Base-by-base conservation (phyloP, 192 early-diverging fungal species). In the Jimgerdemannia lactiflua region DNA sequence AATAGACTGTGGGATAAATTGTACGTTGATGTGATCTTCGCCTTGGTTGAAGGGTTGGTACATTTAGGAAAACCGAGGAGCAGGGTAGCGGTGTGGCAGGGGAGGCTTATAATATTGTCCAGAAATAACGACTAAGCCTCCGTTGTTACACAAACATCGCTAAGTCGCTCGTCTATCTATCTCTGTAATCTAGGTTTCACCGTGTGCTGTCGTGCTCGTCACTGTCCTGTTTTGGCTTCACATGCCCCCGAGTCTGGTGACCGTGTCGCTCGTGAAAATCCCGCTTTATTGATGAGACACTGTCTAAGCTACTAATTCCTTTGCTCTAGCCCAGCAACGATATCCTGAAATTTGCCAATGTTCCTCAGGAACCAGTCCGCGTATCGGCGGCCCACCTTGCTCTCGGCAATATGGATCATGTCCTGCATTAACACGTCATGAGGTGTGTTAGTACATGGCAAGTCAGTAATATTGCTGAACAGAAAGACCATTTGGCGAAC, bases 341-440 rank as follows among this genome's bases (percentile, higher is more conserved):
- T 82, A 78, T 87, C 94, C 71, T 95, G 92, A 79, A 96, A 93
- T 86, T 95, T 96, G 84, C 93, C 95, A 74, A 95, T 93, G 84
- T 99, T 92, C 73, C 96, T 91, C 79, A 97, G 92, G 78, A 97
- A 97, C 94, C 95, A 99, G 76, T 99, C 97, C 44, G 91, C 96
- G 81, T 95, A 95, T 73, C 94, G 90, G 64, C 95, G 91, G 41
- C 94, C 95, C n/a, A 94, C 90, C 80, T 97, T 95, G 85, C 89
- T 92, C 85, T 99, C 97, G 9, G 93, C 91, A 85, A 99, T 94
- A 83, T 95, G 92, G 81, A 99, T 94, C 91, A 99, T 93, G 71
- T 97, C 95, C 79, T 59, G 14, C 0, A 59, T 86, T 41, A 39
- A 80, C 19, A 54, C 42, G n/a, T 82, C 42, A 10, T 18, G 43